Base-by-base conservation (phyloP, 2,329 filamentous ascomycete species). In the Tolypocladium album region DNA sequence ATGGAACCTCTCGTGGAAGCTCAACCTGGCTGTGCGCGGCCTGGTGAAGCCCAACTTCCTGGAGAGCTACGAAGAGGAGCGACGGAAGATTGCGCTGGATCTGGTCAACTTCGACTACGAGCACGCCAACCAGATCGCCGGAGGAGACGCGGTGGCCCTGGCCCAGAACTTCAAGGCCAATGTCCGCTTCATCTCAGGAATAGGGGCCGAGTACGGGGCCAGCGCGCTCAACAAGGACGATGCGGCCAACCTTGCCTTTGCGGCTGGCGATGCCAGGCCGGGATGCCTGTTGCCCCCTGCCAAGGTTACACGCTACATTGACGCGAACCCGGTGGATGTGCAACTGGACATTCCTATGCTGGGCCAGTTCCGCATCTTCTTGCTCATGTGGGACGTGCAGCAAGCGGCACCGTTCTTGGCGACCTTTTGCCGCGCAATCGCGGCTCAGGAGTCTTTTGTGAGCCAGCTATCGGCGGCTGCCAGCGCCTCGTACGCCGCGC, bases 301-400 rank as follows among this genome's bases (percentile, higher is more conserved):
- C 47, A 88, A 84, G 71, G 88, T 87, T 22, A 88, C 87, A 0
- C 82, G 89, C 36, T 91, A 88, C 68, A 82, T 91, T 58, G 89
- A 92, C 71, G 86, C 88, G 4, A 92, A 92, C 66, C 88, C 88
- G 0, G 84, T 92, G 50, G 86, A 92, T 65, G 76, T 92, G 36
- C 88, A 92, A 69, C 82, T 90, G 7, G 89, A 92, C 67, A 89
- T 92, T 53, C 89, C 89, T 1, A 82, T 90, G 72, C 76, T 92
- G 7, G 86, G 88, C 34, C 89, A 92, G 68, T 92, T 92, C 76
- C 82, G 87, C 56, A 82, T 91, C 55, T 91, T 89, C 70, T 80
- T 92, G 62, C 81, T 92, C 62, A 82, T 85, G 62, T 84, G 82
- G 67, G 79, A 89, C 66, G 77, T 90, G 2, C 76, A 79, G 59